Conservation (phyloP, 345 rosid genomes). For the Arabis hirsuta region DNA sequence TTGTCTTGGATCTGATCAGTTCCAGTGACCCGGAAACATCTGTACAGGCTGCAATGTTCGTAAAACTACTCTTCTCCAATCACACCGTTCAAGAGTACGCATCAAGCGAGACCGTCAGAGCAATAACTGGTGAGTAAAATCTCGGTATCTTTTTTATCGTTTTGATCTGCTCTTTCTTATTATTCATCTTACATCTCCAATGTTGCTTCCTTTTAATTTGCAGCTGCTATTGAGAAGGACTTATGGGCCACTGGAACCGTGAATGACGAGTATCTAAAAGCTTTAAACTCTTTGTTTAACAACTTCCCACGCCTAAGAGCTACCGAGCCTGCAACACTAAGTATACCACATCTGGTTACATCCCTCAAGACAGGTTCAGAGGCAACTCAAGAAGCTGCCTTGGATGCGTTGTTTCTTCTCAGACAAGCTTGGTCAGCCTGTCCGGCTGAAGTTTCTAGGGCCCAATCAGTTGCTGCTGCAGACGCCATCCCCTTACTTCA, state of each 20-base stretch:
- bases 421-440: conserved; percentile 99
- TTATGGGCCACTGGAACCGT: conserved; percentile 97
- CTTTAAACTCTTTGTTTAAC: conserved; percentile 84
- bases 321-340: conserved; percentile 95
- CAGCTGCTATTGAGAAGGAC: conserved; percentile 99
- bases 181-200: conserved; percentile 4
- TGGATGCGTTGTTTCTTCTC: conserved; percentile 91
- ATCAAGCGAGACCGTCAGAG: conserved; percentile 96
- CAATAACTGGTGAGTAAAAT: conserved; percentile 84
- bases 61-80: conserved; percentile 93
- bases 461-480: conserved; percentile 97
- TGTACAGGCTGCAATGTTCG: conserved; percentile 96
- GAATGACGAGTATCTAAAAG: conserved; percentile 92
- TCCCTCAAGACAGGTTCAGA: conserved; percentile 96
- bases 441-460: conserved; percentile 93
- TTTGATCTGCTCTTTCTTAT: conserved; percentile 8
- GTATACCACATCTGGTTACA: conserved; percentile 94
- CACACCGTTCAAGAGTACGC: conserved; percentile 99
- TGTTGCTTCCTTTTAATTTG: conserved; percentile 35
- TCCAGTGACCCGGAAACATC: conserved; percentile 97
- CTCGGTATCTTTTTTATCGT: background rate
- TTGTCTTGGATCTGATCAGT: conserved; percentile 88
- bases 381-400: conserved; percentile 98
- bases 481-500: conserved; percentile 97
- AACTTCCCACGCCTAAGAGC: conserved; percentile 99